Base-by-base conservation (phyloP, 2,329 filamentous ascomycete genomes). In the Fusarium sp. region DNA sequence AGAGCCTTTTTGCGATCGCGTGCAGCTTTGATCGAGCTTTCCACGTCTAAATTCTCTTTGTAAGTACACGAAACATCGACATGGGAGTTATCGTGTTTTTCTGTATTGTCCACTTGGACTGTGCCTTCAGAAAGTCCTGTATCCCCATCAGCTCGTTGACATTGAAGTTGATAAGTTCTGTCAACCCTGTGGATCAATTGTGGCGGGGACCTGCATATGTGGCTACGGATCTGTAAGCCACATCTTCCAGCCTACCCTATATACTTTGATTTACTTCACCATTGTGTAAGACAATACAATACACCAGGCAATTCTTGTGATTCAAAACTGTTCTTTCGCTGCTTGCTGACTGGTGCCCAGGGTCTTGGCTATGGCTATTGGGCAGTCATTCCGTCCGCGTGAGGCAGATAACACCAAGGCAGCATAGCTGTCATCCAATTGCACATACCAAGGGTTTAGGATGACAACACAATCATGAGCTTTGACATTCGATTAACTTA, bases 131-230 rank as follows among this genome's bases (percentile, higher is more conserved):
- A 38, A 60, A 62, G 50, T 66, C 55, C 62, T 73, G 57, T 67
- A 64, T 64, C 65, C 58, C 61, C 48, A 51, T 41, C 53, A 41
- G 51, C 47, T 61, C 44, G 31, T 64, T 55, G 59, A 59, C 57
- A 70, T 67, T 69, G 70, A 72, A 71, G 73, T 77, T 70, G 68
- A 78, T 76, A 55, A 75, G 75, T 78, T 78, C 76, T 78, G 61
- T 53, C 53, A 50, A 38, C n/a, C 33, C 36, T 63, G 76, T 78
- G 76, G 76, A 70, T 62, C 61, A 63, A 38, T 42, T 72, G 75
- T 77, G 75, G 75, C 72, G 61, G 50, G 33, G 33, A 59, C 56
- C 50, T 69, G 68, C 56, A 67, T 54, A 33, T 54, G 50, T 72
- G 75, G 70, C 70, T 61, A 41, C 28, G 48, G 24, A n/a, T 13